Evolutionary conservation across 2,329 filamentous ascomycete species (phyloP).

Genomic region (Fusarium sp.): DNA sequence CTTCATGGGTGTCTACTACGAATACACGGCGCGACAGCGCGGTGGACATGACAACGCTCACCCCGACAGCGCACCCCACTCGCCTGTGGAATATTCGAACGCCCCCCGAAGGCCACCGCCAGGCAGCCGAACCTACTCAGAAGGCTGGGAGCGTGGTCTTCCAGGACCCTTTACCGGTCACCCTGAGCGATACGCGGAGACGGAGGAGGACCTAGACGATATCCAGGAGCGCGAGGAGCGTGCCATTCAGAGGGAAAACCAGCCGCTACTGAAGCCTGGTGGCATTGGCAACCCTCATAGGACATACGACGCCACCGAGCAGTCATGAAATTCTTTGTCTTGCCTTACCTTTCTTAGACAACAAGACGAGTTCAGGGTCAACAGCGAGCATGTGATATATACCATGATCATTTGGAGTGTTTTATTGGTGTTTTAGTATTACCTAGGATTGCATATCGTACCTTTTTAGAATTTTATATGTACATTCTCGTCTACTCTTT

Average conservation of each 20-base stretch:
- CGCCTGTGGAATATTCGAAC: conserved; percentile 45
- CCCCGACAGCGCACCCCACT: conserved; percentile 44
- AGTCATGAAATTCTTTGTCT: conserved; percentile 9
- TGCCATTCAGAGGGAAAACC: conserved; percentile 62
- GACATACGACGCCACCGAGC: conserved; percentile 52
- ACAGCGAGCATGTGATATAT: conserved; percentile 45
- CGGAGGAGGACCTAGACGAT: conserved; percentile 62
- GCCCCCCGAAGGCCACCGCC: conserved; percentile 50
- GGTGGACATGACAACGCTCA: conserved; percentile 39
- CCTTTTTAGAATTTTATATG: conserved; percentile 33
- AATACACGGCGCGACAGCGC: conserved; percentile 61
- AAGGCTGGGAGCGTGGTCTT: conserved; percentile 63
- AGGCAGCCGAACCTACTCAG: conserved; percentile 59
- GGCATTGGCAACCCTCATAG: conserved; percentile 60
- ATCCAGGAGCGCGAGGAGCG: conserved; percentile 63
- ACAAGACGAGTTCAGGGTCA: conserved; percentile 13
- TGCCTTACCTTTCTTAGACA: conserved; percentile 7
- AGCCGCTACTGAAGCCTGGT: conserved; percentile 62
- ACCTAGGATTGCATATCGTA: conserved; percentile 22
- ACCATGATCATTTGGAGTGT: conserved; percentile 16
- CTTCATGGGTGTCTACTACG: conserved; percentile 82
- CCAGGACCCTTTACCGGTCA: conserved; percentile 64
- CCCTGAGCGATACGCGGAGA: conserved; percentile 63
- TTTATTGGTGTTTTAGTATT: conserved; percentile 30
- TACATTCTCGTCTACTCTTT: conserved; percentile 13